Evolutionary conservation across 1,284 basidiomycete species (phyloP).

Genomic region (Fomitopsis palustris): DNA sequence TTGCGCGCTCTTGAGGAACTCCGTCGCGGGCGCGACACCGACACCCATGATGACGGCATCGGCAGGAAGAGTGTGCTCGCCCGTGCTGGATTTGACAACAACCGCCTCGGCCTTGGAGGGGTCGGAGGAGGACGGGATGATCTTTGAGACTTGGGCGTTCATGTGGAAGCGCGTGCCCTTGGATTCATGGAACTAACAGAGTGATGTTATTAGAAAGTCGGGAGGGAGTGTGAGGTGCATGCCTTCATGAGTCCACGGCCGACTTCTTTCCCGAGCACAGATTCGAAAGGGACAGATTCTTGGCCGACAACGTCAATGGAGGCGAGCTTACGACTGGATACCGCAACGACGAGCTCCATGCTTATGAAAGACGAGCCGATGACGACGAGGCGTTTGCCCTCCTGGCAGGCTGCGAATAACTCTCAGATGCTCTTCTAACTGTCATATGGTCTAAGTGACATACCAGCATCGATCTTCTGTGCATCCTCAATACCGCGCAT

Average conservation of each 20-base stretch:
- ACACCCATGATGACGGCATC: constrained; percentile 89
- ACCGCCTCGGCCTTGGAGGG: constrained; percentile 53
- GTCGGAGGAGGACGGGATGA: constrained; percentile 56
- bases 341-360: constrained; percentile 84
- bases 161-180: constrained; percentile 87
- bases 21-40: constrained; percentile 84
- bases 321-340: constrained; percentile 72
- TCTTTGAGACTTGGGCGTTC: constrained; percentile 70
- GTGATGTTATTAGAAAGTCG: not conserved
- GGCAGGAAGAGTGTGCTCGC: constrained; percentile 60
- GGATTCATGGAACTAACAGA: constrained; percentile 64
- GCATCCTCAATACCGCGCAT: constrained; percentile 74
- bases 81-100: constrained; percentile 46
- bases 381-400: constrained; percentile 78
- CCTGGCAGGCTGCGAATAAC: constrained; percentile 31
- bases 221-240: constrained; percentile 6
- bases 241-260: constrained; percentile 81
- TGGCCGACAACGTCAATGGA: constrained; percentile 83
- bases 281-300: constrained; percentile 82
- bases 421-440: constrained; percentile 2
- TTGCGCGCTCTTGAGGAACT: constrained; percentile 63
- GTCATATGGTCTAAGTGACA: constrained; percentile 8
- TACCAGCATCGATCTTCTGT: constrained; percentile 73
- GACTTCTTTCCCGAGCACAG: constrained; percentile 78
- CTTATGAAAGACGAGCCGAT: constrained; percentile 93